Evolutionary conservation across 345 rosid genomes (phyloP).

Genomic region (Citrus inodora): DNA sequence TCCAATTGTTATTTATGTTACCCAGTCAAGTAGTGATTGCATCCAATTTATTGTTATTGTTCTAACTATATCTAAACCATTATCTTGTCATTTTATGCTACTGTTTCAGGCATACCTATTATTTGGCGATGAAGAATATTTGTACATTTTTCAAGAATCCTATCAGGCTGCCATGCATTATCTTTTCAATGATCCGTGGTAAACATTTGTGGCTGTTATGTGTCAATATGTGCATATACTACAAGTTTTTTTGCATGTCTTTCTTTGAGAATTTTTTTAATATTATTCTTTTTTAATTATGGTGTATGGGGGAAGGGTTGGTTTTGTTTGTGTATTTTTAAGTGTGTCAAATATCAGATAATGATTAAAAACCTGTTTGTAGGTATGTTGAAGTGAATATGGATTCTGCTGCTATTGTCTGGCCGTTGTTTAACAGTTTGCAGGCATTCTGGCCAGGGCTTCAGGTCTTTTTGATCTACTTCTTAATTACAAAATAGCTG

Average conservation of each 20-base stretch:
- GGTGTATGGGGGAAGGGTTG: not conserved
- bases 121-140: slow-evolving; percentile 92
- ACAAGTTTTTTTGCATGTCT: slow-evolving; percentile 1
- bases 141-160: slow-evolving; percentile 93
- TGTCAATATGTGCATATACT: slow-evolving; percentile 23
- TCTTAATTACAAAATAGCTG: not conserved
- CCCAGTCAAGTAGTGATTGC: not conserved
- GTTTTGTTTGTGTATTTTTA: not conserved
- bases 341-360: not conserved
- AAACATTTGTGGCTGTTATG: slow-evolving; percentile 35
- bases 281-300: not conserved
- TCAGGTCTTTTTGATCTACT: slow-evolving; percentile 51
- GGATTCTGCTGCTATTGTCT: slow-evolving; percentile 97
- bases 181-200: slow-evolving; percentile 97
- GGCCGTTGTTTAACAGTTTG: slow-evolving; percentile 95
- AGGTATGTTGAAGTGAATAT: slow-evolving; percentile 99
- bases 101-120: slow-evolving; percentile 82
- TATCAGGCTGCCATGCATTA: slow-evolving; percentile 85
- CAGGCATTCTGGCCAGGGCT: slow-evolving; percentile 99
- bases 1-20: not conserved
- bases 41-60: not conserved
- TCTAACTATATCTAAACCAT: not conserved
- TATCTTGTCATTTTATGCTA: slow-evolving; percentile 1
- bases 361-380: slow-evolving; percentile 18
- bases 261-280: not conserved